These are phyloP conservation scores for Babesia microti DNA, from an alignment of 169 alveolate species.

Conservation along the genomic window DNA sequence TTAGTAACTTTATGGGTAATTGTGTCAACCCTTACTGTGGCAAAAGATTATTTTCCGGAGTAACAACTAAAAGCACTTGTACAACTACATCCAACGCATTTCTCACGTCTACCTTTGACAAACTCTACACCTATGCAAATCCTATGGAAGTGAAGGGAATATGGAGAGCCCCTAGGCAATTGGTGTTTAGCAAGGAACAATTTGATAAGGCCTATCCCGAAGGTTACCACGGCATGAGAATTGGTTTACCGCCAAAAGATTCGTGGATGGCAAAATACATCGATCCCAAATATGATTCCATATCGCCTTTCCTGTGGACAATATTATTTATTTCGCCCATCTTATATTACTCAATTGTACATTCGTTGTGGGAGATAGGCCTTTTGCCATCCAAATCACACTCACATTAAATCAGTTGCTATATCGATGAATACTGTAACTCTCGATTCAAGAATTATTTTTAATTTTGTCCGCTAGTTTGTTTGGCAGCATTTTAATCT, in stretches of 20 bases:
- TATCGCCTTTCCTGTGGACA: conserved; percentile 49
- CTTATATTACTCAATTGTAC: too few relatives aligned
- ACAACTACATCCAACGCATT: conserved; percentile 1
- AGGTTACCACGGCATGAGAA: conserved; percentile 52
- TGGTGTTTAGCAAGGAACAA: conserved; percentile 39
- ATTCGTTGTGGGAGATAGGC: too few relatives aligned
- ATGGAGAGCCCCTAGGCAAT: conserved; percentile 55
- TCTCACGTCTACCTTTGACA: conserved; percentile 23
- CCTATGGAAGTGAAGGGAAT: conserved; percentile 55
- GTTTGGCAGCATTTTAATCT: too few relatives aligned
- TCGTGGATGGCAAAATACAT: conserved; percentile 29
- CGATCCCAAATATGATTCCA: conserved; percentile 41
- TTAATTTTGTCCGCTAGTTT: too few relatives aligned
- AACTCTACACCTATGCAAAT: conserved; percentile 39
- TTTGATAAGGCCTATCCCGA: conserved; percentile 52
- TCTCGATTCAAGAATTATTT: too few relatives aligned
- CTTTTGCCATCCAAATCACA: too few relatives aligned
- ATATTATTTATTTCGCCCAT: conserved; percentile 27
- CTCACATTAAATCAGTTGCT: too few relatives aligned
- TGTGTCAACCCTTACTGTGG: too few relatives aligned
- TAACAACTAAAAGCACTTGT: too few relatives aligned
- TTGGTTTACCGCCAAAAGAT: conserved; percentile 53
- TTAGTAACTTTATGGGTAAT: too few relatives aligned
- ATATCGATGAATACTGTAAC: too few relatives aligned
- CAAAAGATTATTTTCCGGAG: too few relatives aligned